These are phyloP conservation scores for Stachybotrys echinatus DNA, from an alignment of 2,329 filamentous ascomycete genomes.

Conservation along the genomic window DNA sequence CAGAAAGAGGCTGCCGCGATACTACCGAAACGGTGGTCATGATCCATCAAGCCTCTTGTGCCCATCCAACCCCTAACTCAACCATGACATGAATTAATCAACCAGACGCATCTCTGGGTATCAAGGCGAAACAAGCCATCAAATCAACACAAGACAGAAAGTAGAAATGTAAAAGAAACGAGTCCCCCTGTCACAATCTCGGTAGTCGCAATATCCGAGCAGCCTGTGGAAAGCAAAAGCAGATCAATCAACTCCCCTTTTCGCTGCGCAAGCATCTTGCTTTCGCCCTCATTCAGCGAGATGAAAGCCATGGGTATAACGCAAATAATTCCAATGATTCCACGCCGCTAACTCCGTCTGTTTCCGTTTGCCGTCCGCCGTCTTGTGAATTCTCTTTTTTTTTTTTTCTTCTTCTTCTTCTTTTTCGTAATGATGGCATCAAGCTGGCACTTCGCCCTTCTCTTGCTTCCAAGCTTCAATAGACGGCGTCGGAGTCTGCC, in stretches of 20 bases:
- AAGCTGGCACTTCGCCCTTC: background rate
- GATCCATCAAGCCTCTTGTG: background rate
- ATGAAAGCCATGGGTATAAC: slow-evolving; percentile 26
- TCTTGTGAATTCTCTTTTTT: too few species aligned
- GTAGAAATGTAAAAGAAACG: background rate
- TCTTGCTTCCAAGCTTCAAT: background rate
- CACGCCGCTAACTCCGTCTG: background rate
- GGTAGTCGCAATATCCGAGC: background rate
- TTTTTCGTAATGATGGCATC: background rate
- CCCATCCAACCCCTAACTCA: background rate
- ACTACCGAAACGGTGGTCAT: background rate
- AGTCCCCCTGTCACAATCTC: background rate
- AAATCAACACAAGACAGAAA: background rate
- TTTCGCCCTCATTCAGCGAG: slow-evolving; percentile 12
- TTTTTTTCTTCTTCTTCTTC: too few species aligned
- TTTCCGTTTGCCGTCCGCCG: background rate
- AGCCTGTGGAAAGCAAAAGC: background rate
- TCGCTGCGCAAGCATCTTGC: background rate
- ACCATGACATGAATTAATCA: background rate
- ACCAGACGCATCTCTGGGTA: background rate
- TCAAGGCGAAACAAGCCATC: background rate
- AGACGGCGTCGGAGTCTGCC: slow-evolving; percentile 25
- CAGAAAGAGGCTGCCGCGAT: background rate
- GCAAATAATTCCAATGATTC: slow-evolving; percentile 13
- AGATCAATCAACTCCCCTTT: background rate